These are phyloP conservation scores for Cryptococcus sp. DNA, from an alignment of 1,284 basidiomycete genomes.

Conservation along the genomic window DNA sequence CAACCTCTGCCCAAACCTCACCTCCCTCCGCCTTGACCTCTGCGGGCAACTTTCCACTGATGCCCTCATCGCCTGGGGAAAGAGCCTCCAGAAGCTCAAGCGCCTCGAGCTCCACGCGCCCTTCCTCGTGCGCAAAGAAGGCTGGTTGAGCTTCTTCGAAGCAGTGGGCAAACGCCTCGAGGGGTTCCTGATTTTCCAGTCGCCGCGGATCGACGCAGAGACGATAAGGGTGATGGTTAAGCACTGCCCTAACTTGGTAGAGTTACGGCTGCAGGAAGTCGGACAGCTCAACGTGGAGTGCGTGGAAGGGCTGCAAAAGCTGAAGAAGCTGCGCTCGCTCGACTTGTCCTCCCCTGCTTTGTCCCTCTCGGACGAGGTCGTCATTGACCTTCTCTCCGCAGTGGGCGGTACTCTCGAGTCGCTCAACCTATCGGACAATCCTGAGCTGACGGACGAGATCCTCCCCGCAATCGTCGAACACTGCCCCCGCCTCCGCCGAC, in stretches of 20 bases:
- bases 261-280: constrained; percentile 75
- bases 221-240: constrained; percentile 65
- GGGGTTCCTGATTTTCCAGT: constrained; percentile 76
- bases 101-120: constrained; percentile 81
- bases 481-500: constrained; percentile 56
- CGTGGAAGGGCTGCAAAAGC: constrained; percentile 55
- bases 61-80: constrained; percentile 64
- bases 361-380: constrained; percentile 58
- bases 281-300: constrained; percentile 68
- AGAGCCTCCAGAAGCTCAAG: constrained; percentile 63
- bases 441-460: constrained; percentile 58
- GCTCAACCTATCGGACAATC: constrained; percentile 66
- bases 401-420: constrained; percentile 57
- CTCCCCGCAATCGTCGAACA: constrained; percentile 61
- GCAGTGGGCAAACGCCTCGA: constrained; percentile 61
- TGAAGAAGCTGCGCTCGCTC: constrained; percentile 37
- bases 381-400: constrained; percentile 57
- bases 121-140: constrained; percentile 72
- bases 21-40: constrained; percentile 70
- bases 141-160: constrained; percentile 75
- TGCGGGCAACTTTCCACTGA: constrained; percentile 79
- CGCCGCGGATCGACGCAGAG: constrained; percentile 77
- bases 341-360: constrained; percentile 41
- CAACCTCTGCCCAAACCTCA: constrained; percentile 75
- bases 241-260: constrained; percentile 61